Percentiles rank a stretch among this genome's conserved stretches.
These are phyloP conservation scores for Cicer cuneatum DNA, from an alignment of 306 rosid species.

Conservation along the genomic window DNA sequence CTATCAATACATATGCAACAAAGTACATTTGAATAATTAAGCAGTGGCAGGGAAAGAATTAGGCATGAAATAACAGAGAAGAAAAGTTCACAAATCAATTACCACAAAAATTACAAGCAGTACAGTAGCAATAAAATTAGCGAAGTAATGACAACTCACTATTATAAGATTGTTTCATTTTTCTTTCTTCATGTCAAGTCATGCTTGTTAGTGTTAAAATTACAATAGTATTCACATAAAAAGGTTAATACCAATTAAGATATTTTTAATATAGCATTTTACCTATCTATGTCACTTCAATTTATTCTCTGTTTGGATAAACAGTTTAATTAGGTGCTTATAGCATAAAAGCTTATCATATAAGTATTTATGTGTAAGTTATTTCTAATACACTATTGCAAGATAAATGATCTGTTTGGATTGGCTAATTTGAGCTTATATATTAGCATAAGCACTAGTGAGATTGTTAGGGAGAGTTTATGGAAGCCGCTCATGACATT, in stretches of 20 bases:
- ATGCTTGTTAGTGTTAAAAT: not conserved
- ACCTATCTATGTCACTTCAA: constrained; percentile 21
- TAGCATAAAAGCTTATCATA: no score
- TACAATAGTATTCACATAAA: not conserved
- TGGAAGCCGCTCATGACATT: no score
- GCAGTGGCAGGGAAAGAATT: constrained; percentile 26
- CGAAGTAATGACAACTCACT: constrained; percentile 1
- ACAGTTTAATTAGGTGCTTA: no score
- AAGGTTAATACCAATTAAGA: not conserved
- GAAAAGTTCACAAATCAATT: constrained; percentile 12
- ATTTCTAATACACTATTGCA: no score
- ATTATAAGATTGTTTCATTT: not conserved
- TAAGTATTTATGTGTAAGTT: no score
- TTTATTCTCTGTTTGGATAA: no score
- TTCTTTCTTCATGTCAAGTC: constrained; percentile 2
- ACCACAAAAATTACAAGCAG: constrained; percentile 26
- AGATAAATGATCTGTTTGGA: no score
- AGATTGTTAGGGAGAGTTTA: no score
- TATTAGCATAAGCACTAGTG: no score
- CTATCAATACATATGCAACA: constrained; percentile 2
- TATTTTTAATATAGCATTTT: not conserved
- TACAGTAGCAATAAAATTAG: constrained; percentile 21
- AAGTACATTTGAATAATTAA: constrained; percentile 17
- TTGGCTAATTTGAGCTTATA: no score
- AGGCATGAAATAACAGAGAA: constrained; percentile 29